Conservation (phyloP, 257 asterid species). For the Ehretia macrophylla region DNA sequence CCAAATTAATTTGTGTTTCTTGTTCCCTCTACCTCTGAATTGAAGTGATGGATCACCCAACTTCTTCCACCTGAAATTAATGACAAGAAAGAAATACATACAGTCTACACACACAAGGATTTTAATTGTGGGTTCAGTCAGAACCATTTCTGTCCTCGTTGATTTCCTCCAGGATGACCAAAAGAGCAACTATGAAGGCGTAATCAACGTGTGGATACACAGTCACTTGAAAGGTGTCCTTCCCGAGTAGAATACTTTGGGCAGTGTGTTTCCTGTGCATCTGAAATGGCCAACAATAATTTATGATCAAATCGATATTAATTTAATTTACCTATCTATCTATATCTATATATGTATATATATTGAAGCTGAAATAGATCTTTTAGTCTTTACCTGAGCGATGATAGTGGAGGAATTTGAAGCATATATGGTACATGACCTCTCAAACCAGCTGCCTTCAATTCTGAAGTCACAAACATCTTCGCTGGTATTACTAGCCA, state of each 20-base stretch:
- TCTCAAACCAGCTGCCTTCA: conserved; percentile 32
- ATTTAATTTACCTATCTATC: no score
- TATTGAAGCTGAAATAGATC: no score
- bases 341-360: no score
- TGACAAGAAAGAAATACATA: no score
- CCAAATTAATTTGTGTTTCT: no score
- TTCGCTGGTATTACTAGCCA: conserved; percentile 28
- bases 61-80: no score
- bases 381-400: conserved; percentile 51
- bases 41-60: no score
- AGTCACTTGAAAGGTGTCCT: conserved; percentile 63
- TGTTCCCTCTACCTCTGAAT: no score
- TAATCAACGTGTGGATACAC: conserved; percentile 75
- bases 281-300: no score
- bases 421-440: conserved; percentile 28
- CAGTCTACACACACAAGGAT: background rate
- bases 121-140: background rate
- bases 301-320: no score
- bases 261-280: conserved; percentile 69
- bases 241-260: conserved; percentile 53
- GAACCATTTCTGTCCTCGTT: conserved; percentile 33
- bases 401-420: conserved; percentile 48
- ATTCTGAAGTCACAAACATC: conserved; percentile 32
- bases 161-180: conserved; percentile 74
- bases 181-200: conserved; percentile 70